A percentile compares a stretch with the other conserved stretches of the same genome.
Evolutionary conservation across 148 eudicot species (phyloP).

Genomic region (Selenicereus undatus): DNA sequence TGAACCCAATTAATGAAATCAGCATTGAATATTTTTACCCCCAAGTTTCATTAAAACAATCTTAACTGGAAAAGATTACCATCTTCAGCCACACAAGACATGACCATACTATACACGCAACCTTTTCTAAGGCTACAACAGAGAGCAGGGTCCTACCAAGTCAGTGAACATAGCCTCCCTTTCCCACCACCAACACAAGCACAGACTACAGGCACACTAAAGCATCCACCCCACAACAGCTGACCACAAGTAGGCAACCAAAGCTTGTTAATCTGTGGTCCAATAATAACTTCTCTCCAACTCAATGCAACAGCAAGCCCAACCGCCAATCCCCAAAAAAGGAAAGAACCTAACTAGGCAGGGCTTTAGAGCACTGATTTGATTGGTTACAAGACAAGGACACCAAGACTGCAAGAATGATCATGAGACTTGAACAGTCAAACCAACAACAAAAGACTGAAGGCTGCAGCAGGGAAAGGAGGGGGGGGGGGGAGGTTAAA

Average conservation of each 20-base stretch:
- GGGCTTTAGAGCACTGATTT: not conserved
- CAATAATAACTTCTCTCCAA: no score
- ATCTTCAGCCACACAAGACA: not conserved
- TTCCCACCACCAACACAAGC: not conserved
- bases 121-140: not conserved
- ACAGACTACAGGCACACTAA: not conserved
- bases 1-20: no score
- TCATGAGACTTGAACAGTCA: not conserved
- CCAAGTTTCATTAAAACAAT: no score
- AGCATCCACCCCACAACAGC: not conserved
- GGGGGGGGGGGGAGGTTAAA: no score
- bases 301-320: no score
- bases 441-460: not conserved
- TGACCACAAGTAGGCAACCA: no score
- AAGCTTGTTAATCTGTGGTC: no score
- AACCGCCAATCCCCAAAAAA: no score
- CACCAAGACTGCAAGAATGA: no score
- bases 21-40: no score
- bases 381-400: not conserved
- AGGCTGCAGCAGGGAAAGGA: no score
- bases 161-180: not conserved
- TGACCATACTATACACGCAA: not conserved
- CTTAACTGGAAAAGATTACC: not conserved
- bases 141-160: not conserved
- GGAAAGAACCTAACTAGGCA: not conserved